Base-by-base conservation (phyloP, 164 flowering plant species). In the Berberis vulgaris region DNA sequence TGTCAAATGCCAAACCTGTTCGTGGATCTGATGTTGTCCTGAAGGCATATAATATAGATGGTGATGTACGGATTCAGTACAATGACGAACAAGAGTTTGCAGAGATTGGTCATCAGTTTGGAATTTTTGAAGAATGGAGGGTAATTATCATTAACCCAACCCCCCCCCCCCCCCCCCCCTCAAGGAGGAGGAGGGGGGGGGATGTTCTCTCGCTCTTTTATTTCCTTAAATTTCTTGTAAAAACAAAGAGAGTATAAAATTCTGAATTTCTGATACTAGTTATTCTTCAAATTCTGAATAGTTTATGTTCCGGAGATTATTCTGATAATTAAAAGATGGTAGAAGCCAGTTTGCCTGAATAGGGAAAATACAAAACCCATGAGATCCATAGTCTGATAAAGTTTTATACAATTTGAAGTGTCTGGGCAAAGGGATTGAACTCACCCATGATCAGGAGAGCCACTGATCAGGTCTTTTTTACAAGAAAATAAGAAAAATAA, bases 81-180 rank as follows among this genome's bases (percentile, higher is more conserved):
- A 74, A 63, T 41, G 84, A 86, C 71, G 86, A 95, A 69, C 38
- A 57, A 40, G 88, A 91, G 10, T 95, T 87, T 77, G 89, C 81
- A 69, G 72, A 69, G 60, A 83, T 91, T 61, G 91, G 97, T 9
- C 77, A 76, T 10, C 86, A 89, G 73, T 95, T 91, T 80, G 99
- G 97, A 65, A 77, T 95, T 61, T 95, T 95, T 74, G 83, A 91
- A 63, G 99, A 95, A 78, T 91, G 97, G 99, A 95, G 91, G 99
- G 99, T 84, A 72, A 57, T 45, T 26, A n/a, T 59, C 8, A 10
- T 12, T 4, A 4, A 47, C 58, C 49, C 10, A 38, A 13, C 2
- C n/a, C 43, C 41, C 2, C n/a, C 43, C 3, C 38, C 11, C 40
- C 52, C 45, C 57, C 45, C 41, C 54, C 42, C 7, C 13, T 38